These are phyloP conservation scores for Plantago lanceolata DNA, from an alignment of 305 asterid genomes.

Conservation along the genomic window DNA sequence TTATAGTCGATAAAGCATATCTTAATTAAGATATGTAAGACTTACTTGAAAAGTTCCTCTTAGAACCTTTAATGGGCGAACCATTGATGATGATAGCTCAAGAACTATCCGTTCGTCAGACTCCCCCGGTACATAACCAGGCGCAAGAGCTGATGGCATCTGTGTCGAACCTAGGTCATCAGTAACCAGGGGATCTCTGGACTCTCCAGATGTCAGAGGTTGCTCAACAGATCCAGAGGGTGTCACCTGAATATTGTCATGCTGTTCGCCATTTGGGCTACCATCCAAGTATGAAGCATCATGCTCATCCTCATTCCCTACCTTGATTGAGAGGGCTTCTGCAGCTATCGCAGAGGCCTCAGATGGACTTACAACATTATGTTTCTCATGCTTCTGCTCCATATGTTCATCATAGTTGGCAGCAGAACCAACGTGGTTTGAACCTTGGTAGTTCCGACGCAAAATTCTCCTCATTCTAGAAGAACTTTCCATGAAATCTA, in stretches of 20 bases:
- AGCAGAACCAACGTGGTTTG: constrained; percentile 91
- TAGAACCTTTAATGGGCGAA: constrained; percentile 80
- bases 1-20: constrained; percentile 11
- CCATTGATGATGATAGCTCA: constrained; percentile 93
- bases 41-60: constrained; percentile 96
- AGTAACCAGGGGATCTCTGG: constrained; percentile 38
- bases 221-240: constrained; percentile 53
- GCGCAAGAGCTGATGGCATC: constrained; percentile 55
- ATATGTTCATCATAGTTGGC: constrained; percentile 74
- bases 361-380: constrained; percentile 67
- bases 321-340: constrained; percentile 77
- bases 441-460: constrained; percentile 79
- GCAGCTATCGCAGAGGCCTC: constrained; percentile 80
- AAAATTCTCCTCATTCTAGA: constrained; percentile 90
- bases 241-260: constrained; percentile 39
- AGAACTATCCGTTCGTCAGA: constrained; percentile 85
- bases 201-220: constrained; percentile 39
- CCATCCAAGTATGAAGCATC: constrained; percentile 49
- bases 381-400: constrained; percentile 47
- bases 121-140: constrained; percentile 92
- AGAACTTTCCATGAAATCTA: constrained; percentile 86
- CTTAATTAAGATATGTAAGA: constrained; percentile 21
- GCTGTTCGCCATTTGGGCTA: constrained; percentile 44
- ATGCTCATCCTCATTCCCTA: constrained; percentile 75
- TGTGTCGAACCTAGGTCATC: constrained; percentile 51